Percentiles rank a stretch among this genome's conserved stretches.
These are phyloP conservation scores for Verticillium nonalfalfae DNA, from an alignment of 2,329 filamentous ascomycete species.

Conservation along the genomic window DNA sequence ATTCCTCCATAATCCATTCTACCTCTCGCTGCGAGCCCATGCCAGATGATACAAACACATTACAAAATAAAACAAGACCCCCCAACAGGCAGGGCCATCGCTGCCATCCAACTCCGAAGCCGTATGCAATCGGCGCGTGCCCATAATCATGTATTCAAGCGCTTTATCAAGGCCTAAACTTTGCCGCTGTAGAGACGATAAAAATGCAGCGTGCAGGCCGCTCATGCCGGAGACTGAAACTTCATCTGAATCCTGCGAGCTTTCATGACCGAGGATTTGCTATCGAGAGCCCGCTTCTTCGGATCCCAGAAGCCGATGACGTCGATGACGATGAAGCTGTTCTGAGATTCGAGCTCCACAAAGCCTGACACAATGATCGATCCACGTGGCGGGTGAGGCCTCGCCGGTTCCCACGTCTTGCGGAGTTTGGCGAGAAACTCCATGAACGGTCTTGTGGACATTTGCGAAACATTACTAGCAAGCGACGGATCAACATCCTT, in stretches of 20 bases:
- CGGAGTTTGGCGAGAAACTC: conserved; percentile 10
- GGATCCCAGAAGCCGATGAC: conserved; percentile 51
- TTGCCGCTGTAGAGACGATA: neutral
- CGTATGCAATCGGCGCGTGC: neutral
- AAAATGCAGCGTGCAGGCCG: neutral
- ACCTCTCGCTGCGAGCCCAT: neutral
- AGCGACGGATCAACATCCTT: conserved; percentile 11
- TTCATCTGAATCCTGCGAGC: conserved; percentile 13
- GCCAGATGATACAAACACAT: neutral
- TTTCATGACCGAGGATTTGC: conserved; percentile 4
- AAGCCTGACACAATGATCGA: conserved; percentile 47
- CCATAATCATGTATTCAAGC: neutral
- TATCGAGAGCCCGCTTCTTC: conserved; percentile 31
- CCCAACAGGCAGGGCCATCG: conserved; percentile 2
- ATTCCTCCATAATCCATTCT: neutral
- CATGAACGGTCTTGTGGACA: conserved; percentile 8
- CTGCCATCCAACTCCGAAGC: conserved; percentile 5
- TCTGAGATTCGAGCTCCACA: conserved; percentile 43
- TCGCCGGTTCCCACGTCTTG: conserved; percentile 39
- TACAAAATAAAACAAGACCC: conserved; percentile 1
- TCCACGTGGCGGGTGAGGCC: conserved; percentile 39
- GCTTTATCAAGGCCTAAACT: neutral
- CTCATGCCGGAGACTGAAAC: conserved; percentile 7
- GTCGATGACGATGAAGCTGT: conserved; percentile 41
- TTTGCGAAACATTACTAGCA: conserved; percentile 10